Base-by-base conservation (phyloP, 257 asterid genomes). In the Ilex aquifolium region DNA sequence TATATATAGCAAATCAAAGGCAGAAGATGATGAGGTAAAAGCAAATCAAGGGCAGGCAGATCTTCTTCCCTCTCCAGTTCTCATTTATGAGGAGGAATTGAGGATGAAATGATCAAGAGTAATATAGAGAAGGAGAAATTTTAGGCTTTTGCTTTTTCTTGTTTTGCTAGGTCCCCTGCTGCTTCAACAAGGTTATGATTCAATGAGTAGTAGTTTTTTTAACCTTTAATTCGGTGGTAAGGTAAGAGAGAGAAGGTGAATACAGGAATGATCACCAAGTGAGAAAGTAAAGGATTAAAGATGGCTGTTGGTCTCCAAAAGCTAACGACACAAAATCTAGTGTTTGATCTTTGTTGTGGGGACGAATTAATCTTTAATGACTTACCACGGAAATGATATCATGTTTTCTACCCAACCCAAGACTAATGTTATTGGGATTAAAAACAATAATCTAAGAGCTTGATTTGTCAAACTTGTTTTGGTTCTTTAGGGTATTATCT, bases 241-340 rank as follows among this genome's bases (percentile, higher is more conserved):
- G 68, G 68, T 73, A 65, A 44, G 31, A 31, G 63, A 44, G 31
- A 31, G 63, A 57, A 60, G 65, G 46, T 58, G 31, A 63, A 69
- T 56, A 58, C 56, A 36, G 42, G 42, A 8, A 36, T 36, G 42
- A 36, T 36, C 8, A 36, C 8, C 7, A 36, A 36, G 42, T 36
- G 42, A 65, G 64, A 52, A 59, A 31, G 46, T 16, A 59, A 62
- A 65, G 7, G 42, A 36, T 59, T 29, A 66, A 74, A 74, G 78
- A 72, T 73, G 70, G 53, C 72, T 74, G 66, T 65, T 73, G 89
- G 87, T 88, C 92, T 73, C 84, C 74, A 80, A 83, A 84, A 86
- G 91, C 63, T 63, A 39, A 76, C 74, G 90, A 88, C 96, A 88
- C 44, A 62, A 83, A 76, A 85, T 85, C 92, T 80, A 67, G 12